A percentile compares a stretch with the other conserved stretches of the same genome.
phyloP scores from a whole-genome alignment of 352 stramenopile species.

The Globisporangium polare region DNA sequence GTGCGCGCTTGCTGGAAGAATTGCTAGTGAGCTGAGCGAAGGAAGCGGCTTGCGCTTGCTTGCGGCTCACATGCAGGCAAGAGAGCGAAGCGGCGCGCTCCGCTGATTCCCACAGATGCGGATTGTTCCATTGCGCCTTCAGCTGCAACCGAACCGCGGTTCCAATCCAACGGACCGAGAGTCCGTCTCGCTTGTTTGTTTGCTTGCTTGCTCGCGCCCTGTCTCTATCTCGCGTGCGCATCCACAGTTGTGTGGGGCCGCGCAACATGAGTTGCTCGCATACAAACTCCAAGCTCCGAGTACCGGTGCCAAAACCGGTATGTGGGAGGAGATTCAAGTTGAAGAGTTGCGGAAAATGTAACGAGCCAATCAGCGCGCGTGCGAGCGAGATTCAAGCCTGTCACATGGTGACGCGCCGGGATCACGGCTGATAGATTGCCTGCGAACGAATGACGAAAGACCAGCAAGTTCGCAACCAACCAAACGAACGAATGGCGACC shows the following conservation, averaged over 20 bases:
- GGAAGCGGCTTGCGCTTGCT: background rate
- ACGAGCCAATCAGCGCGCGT: constrained; percentile 2
- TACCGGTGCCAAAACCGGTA: background rate
- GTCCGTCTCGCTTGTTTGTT: background rate
- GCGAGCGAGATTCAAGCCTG: constrained; percentile 2
- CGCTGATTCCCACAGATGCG: background rate
- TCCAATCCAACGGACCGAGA: background rate
- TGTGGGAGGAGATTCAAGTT: constrained; percentile 3
- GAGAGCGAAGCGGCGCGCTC: background rate
- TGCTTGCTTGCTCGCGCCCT: background rate
- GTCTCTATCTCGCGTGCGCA: background rate
- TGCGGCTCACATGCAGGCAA: too few species aligned
- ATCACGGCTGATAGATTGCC: background rate
- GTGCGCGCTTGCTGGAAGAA: constrained; percentile 5
- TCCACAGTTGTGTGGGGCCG: too few species aligned
- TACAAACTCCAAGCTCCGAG: background rate
- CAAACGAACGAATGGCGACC: too few species aligned
- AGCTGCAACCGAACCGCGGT: constrained; percentile 2
- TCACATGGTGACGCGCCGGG: constrained; percentile 9
- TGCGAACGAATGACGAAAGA: constrained; percentile 9
- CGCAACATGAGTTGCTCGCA: background rate
- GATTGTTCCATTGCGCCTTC: constrained; percentile 1
- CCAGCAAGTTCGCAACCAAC: background rate
- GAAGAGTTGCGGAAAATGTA: background rate
- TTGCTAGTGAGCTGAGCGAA: background rate